Percentiles rank a stretch among this genome's conserved stretches.
phyloP scores from a whole-genome alignment of 192 early-diverging fungal genomes.

The Chytriomyces confervae region DNA sequence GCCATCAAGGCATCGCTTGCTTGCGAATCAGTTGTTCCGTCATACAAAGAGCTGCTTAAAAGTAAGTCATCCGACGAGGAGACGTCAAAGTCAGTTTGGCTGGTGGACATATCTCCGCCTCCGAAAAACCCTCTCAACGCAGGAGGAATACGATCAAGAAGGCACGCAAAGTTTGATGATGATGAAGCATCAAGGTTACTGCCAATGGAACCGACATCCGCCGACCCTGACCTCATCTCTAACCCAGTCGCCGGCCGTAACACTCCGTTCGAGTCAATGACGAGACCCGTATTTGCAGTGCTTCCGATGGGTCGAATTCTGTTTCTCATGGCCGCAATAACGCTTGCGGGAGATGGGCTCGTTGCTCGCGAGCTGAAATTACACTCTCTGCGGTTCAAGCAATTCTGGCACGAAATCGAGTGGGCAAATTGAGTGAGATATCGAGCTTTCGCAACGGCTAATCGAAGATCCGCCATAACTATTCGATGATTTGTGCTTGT shows the following conservation, averaged over 20 bases:
- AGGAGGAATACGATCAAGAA: conserved; percentile 13
- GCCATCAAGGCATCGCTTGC: too few species aligned
- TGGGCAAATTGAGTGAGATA: conserved; percentile 36
- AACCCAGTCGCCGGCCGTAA: not conserved
- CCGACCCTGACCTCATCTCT: not conserved
- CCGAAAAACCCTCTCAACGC: conserved; percentile 17
- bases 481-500: conserved; percentile 36
- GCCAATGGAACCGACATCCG: not conserved
- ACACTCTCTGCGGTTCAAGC: conserved; percentile 8
- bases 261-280: not conserved
- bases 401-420: conserved; percentile 20
- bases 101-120: not conserved
- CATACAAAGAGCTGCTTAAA: too few species aligned
- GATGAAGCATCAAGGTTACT: not conserved
- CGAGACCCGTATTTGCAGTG: not conserved
- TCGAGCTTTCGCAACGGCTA: conserved; percentile 31
- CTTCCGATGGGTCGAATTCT: not conserved
- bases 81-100: too few species aligned
- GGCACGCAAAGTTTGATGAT: not conserved
- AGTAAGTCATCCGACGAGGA: too few species aligned
- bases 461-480: conserved; percentile 34
- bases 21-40: too few species aligned
- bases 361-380: not conserved
- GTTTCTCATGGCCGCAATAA: conserved; percentile 22
- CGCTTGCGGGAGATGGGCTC: conserved; percentile 7